A percentile compares a stretch with the other conserved stretches of the same genome.
phyloP scores from a whole-genome alignment of 192 early-diverging fungal species.

The Coemansia sp. region DNA sequence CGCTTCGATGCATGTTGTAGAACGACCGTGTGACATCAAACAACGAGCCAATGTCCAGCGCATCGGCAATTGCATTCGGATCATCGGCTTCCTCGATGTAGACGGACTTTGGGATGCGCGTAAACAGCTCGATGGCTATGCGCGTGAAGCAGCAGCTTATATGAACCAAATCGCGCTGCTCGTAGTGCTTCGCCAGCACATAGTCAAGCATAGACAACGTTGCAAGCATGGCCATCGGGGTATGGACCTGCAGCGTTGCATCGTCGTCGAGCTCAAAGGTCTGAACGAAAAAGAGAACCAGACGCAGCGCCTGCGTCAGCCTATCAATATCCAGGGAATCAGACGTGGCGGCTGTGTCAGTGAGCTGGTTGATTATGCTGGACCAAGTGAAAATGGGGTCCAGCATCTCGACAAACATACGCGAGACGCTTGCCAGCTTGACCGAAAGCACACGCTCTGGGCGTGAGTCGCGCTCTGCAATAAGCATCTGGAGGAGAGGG shows the following conservation, averaged over 20 bases:
- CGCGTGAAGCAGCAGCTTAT: constrained; percentile 38
- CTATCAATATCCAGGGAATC: constrained; percentile 1
- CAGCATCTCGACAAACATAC: constrained; percentile 89
- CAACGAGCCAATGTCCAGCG: constrained; percentile 4
- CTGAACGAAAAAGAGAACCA: constrained; percentile 72
- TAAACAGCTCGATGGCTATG: constrained; percentile 46
- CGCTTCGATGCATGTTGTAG: constrained; percentile 23
- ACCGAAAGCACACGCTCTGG: constrained; percentile 20
- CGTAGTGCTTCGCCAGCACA: constrained; percentile 4
- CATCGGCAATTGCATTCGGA: neutral
- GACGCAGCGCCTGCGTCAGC: constrained; percentile 48
- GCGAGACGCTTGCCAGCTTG: constrained; percentile 75
- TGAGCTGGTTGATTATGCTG: constrained; percentile 60
- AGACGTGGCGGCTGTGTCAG: constrained; percentile 35
- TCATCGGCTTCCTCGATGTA: constrained; percentile 15
- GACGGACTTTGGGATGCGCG: constrained; percentile 39
- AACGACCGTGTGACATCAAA: constrained; percentile 29
- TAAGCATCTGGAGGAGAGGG: constrained; percentile 68
- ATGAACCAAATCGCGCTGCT: constrained; percentile 1
- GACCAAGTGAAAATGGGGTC: constrained; percentile 84
- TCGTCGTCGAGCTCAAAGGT: constrained; percentile 79
- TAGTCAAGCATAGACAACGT: constrained; percentile 47
- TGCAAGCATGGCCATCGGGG: constrained; percentile 71
- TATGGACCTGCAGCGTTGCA: constrained; percentile 76
- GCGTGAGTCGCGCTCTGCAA: constrained; percentile 47